Base-by-base conservation (phyloP, 371 early-diverging fungal species). In the Mucor racemosus region DNA sequence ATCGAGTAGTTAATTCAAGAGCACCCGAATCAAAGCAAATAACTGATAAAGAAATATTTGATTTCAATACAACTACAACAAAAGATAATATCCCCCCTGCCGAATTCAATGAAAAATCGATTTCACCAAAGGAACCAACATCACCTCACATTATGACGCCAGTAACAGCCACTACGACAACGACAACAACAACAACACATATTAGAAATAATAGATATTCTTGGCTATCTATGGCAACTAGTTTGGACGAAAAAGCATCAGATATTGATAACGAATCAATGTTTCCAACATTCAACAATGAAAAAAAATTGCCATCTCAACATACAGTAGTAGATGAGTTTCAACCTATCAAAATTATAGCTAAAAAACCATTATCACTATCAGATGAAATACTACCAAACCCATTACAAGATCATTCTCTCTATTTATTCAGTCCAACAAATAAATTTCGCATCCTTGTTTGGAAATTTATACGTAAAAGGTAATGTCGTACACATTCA, bases 381-480 rank as follows among this genome's bases (percentile, higher is more conserved):
- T 39, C 63, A 48, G 64, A 68, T 10, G 36, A 58, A 58, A 5
- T 44, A 5, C 39, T 38, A 35, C 57, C 58, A 1, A 67, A 64
- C 17, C 76, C 73, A 8, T 66, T 79, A 11, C 74, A 76, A 39
- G 79, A 76, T 33, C 42, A 66, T 46, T 67, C 79, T 6, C 33
- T 79, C 11, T 56, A 44, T 34, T 2, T 79, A 2, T 75, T 82
- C 58, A 53, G 73, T 0, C 74, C 79, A 7, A 59, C 60, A 7
- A 74, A 71, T 35, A 60, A 7, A 15, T n/a, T 76, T 35, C 76
- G 83, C 39, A 63, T 63, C 14, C 39, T 14, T 35, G 53, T 76
- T 48, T 83, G 80, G 83, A 59, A 72, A 31, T 48, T 77, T 15
- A 65, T 80, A 21, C 71, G 75, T 38, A 74, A 73, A 33, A 83